phyloP scores from a whole-genome alignment of 305 asterid genomes.

The Fraxinus baroniana region DNA sequence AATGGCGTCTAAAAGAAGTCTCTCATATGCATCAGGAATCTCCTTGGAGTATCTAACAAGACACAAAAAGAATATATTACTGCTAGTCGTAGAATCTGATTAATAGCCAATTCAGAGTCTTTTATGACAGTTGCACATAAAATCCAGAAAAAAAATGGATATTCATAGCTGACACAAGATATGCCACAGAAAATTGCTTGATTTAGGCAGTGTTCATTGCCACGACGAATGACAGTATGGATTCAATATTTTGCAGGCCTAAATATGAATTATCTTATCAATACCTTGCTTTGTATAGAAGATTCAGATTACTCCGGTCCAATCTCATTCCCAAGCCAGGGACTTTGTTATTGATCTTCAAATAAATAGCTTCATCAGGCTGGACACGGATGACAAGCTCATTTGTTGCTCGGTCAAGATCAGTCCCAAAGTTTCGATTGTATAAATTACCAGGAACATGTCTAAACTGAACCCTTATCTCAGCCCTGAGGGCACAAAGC shows the following conservation, averaged over 20 bases:
- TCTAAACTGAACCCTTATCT: conserved; percentile 93
- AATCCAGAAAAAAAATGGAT: not conserved
- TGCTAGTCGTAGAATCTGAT: not conserved
- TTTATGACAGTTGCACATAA: not conserved
- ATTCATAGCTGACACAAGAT: not conserved
- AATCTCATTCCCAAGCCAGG: conserved; percentile 92
- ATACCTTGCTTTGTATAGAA: conserved; percentile 91
- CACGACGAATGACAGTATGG: not conserved
- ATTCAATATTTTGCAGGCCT: not conserved
- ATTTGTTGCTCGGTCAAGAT: conserved; percentile 82
- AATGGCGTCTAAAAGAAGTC: conserved; percentile 84
- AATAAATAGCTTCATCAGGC: conserved; percentile 88
- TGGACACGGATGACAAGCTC: conserved; percentile 97
- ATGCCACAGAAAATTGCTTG: not conserved
- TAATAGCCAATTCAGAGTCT: not conserved
- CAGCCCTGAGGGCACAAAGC: conserved; percentile 51
- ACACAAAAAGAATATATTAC: conserved; percentile 4
- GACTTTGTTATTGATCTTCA: conserved; percentile 90
- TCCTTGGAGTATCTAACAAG: conserved; percentile 73
- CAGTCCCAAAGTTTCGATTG: conserved; percentile 63
- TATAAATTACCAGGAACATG: conserved; percentile 92
- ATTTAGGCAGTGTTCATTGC: not conserved
- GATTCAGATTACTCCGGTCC: conserved; percentile 90
- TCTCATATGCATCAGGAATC: conserved; percentile 98
- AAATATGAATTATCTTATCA: not conserved